Conservation (phyloP, 2,329 filamentous ascomycete genomes). For the Metarhizium rileyi region DNA sequence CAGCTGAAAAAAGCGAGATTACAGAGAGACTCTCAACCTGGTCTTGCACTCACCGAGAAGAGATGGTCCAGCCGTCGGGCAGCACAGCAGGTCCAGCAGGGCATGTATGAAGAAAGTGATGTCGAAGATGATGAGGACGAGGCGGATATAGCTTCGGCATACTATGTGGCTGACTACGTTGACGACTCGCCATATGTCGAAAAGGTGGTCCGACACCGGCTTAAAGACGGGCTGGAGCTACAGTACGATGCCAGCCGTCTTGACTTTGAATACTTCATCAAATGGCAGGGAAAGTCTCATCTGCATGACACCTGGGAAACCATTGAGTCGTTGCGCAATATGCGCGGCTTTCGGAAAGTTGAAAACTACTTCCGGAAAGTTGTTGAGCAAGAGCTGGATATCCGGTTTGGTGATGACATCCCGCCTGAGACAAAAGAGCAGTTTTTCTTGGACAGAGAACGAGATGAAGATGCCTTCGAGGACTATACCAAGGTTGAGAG, state of each 20-base stretch:
- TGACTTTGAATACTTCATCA: conserved; percentile 87
- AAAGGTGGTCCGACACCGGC: conserved; percentile 76
- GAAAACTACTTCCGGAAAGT: conserved; percentile 91
- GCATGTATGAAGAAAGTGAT: conserved; percentile 57
- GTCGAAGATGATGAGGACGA: conserved; percentile 56
- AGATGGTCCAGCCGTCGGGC: conserved; percentile 85
- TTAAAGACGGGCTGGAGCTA: conserved; percentile 57
- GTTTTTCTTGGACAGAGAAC: conserved; percentile 89
- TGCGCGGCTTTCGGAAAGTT: conserved; percentile 75
- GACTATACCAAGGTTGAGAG: conserved; percentile 91
- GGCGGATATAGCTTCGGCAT: conserved; percentile 44
- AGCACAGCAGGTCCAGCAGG: conserved; percentile 59
- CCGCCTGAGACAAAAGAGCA: conserved; percentile 83
- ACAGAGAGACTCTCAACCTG: conserved; percentile 57
- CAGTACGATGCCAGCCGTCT: conserved; percentile 50
- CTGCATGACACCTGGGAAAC: conserved; percentile 95
- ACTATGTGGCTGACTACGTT: conserved; percentile 60
- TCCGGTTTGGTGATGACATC: conserved; percentile 65
- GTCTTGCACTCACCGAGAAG: conserved; percentile 65
- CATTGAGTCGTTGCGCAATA: conserved; percentile 61
- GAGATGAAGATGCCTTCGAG: conserved; percentile 75
- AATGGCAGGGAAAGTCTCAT: conserved; percentile 94
- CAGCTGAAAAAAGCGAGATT: conserved; percentile 69
- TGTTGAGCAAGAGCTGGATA: conserved; percentile 68
- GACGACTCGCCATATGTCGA: conserved; percentile 83